Evolutionary conservation across 176 grass and related monocot genomes (phyloP), one percentile per base, ranked within the genome.

Genomic region (Rhynchospora tenuis): DNA sequence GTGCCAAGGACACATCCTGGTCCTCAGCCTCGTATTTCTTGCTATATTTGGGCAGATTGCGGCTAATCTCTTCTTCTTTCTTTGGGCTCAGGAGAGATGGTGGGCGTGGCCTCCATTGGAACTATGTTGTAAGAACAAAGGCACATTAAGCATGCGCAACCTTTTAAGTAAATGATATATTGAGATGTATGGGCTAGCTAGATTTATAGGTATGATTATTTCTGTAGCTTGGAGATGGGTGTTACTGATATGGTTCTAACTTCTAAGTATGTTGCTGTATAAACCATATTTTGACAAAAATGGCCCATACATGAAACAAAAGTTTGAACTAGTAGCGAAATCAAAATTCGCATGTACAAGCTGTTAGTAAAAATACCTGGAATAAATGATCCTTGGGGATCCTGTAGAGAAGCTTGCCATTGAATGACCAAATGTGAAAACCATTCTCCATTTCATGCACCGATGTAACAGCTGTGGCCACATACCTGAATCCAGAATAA

Each of bases 381-480:
- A 87, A 98, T 73, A 98, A 98, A 88, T 94, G 92, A 89, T 98
- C 92, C 87, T 94, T 98, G 8, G 92, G 90, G 24, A 98, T 80
- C 87, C 90, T 88, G 86, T 98, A 98, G 58, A 98, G 86, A 73
- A 87, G 79, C 86, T 93, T 94, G 58, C 90, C 92, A 66, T 79
- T 93, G 74, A 98, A 94, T 7, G 95, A 93, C 92, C 95, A 98
- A 67, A 94, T 91, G 50, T 89, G 82, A 65, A 98, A 98, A 69
- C 92, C 95, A 7, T 94, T 98, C 77, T 98, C 89, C 95, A 98
- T 98, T 70, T 94, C 95, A 89, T 98, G 92, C 33, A 95, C 95
- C 15, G 86, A 94, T 67, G 95, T 93, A 71, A 98, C 90, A 64
- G 92, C 83, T 51, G 92, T 94, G 12, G 87, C 92, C 9, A 94